Conservation (phyloP, 768 basidiomycete genomes). For the Rhizopogon salebrosus region DNA sequence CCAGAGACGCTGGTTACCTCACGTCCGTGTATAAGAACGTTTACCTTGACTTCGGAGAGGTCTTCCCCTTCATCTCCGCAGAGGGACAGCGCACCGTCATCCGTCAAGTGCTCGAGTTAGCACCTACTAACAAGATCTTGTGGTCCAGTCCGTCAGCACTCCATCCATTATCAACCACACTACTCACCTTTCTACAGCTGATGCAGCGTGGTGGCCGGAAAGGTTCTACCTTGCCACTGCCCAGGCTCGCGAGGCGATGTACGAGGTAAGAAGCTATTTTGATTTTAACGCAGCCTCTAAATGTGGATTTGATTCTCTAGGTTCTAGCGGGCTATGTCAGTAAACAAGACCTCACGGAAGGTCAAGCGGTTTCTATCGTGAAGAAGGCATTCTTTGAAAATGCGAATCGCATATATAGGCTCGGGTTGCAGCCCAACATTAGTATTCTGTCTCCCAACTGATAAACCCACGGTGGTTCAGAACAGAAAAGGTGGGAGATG, state of each 20-base stretch:
- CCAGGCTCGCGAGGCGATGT: constrained; percentile 62
- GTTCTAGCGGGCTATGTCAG: constrained; percentile 50
- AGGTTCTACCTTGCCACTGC: constrained; percentile 61
- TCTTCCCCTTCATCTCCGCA: constrained; percentile 63
- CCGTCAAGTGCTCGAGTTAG: constrained; percentile 61
- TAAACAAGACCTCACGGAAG: constrained; percentile 45
- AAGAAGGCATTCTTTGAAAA: constrained; percentile 61
- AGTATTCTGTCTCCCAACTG: constrained; percentile 1
- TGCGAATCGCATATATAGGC: constrained; percentile 56
- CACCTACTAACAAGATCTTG: constrained; percentile 74
- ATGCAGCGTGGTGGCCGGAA: constrained; percentile 76
- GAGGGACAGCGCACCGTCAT: constrained; percentile 58
- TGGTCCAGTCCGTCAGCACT: constrained; percentile 60
- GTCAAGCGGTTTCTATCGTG: constrained; percentile 48
- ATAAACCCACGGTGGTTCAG: not conserved
- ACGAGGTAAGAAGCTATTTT: constrained; percentile 35
- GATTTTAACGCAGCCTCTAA: not conserved
- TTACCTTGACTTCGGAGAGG: constrained; percentile 75
- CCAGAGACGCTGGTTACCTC: constrained; percentile 74
- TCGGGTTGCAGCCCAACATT: constrained; percentile 38
- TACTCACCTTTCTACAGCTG: constrained; percentile 31
- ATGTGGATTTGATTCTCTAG: constrained; percentile 27
- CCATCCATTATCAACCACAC: not conserved
- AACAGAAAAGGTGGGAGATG: not conserved
- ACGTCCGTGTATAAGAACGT: constrained; percentile 69